Conservation (phyloP, 2,329 filamentous ascomycete species). For the Fusarium secorum region DNA sequence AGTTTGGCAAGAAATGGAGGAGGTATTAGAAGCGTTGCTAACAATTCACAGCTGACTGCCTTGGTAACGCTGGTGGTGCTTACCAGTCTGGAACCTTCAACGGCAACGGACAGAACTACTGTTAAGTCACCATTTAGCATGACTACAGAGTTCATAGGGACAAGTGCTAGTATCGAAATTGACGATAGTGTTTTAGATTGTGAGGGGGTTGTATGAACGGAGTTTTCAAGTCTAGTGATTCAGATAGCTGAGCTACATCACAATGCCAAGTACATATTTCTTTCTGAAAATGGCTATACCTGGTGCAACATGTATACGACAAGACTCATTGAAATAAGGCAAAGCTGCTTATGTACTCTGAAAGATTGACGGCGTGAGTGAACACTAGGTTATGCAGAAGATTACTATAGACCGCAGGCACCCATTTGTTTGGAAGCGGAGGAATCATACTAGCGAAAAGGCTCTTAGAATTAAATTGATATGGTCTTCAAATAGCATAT, state of each 20-base stretch:
- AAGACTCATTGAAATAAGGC: too few species aligned
- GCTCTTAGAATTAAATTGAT: too few species aligned
- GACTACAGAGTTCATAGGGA: rapidly evolving
- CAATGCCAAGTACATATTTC: not conserved
- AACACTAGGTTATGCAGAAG: too few species aligned
- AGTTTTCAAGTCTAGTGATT: not conserved
- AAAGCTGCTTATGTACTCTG: too few species aligned
- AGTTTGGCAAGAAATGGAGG: slow-evolving; percentile 22
- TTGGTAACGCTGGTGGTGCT: slow-evolving; percentile 22
- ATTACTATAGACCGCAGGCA: too few species aligned
- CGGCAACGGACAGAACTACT: slow-evolving; percentile 20
- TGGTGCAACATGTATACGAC: not conserved
- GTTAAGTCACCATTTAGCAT: not conserved
- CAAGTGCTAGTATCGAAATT: rapidly evolving
- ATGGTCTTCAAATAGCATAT: too few species aligned
- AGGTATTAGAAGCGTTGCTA: not conserved
- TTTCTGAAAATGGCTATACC: rapidly evolving
- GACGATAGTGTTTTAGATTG: not conserved
- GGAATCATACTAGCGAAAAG: too few species aligned
- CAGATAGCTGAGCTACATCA: not conserved
- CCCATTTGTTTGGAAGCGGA: too few species aligned
- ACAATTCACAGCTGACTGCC: slow-evolving; percentile 14
- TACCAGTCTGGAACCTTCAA: slow-evolving; percentile 23
- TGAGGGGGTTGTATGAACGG: not conserved
- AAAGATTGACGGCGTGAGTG: too few species aligned